A percentile compares a stretch with the other conserved stretches of the same genome.
These are phyloP conservation scores for Erodium moschatum DNA, from an alignment of 441 rosid genomes.

Conservation along the genomic window DNA sequence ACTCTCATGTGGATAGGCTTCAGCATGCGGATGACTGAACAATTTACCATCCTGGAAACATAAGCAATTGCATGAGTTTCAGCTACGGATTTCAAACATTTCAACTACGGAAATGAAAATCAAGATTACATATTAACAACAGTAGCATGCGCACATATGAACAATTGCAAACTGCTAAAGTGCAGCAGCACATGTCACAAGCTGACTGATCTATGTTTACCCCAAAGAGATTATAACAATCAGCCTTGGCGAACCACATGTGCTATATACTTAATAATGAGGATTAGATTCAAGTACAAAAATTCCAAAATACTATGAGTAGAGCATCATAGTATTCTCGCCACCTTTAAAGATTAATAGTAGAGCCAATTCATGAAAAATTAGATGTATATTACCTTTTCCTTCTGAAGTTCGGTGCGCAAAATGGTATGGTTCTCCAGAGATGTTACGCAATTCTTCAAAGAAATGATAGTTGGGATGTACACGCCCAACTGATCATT, in stretches of 20 bases:
- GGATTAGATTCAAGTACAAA: background rate
- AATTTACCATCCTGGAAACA: slow-evolving; percentile 37
- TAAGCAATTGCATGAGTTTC: slow-evolving; percentile 3
- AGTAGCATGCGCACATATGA: background rate
- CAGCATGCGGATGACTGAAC: slow-evolving; percentile 21
- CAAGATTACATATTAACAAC: background rate
- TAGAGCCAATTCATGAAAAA: slow-evolving; percentile 8
- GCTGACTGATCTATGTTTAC: too few species aligned
- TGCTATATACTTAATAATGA: background rate
- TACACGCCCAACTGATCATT: slow-evolving; percentile 42
- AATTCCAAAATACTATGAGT: background rate
- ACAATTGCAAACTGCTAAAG: too few species aligned
- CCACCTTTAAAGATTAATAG: slow-evolving; percentile 14
- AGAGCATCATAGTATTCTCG: background rate
- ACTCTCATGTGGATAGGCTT: slow-evolving; percentile 25
- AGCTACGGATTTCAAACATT: slow-evolving; percentile 8
- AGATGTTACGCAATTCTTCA: slow-evolving; percentile 49
- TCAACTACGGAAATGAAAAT: background rate
- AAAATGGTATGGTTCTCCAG: slow-evolving; percentile 44
- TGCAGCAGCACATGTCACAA: too few species aligned
- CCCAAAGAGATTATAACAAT: too few species aligned
- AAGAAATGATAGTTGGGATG: slow-evolving; percentile 41
- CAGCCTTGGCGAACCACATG: too few species aligned
- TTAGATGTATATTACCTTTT: slow-evolving; percentile 35
- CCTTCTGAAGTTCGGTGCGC: slow-evolving; percentile 26